Conservation (phyloP, 2,329 filamentous ascomycete species). For the Fusarium aywerte region DNA sequence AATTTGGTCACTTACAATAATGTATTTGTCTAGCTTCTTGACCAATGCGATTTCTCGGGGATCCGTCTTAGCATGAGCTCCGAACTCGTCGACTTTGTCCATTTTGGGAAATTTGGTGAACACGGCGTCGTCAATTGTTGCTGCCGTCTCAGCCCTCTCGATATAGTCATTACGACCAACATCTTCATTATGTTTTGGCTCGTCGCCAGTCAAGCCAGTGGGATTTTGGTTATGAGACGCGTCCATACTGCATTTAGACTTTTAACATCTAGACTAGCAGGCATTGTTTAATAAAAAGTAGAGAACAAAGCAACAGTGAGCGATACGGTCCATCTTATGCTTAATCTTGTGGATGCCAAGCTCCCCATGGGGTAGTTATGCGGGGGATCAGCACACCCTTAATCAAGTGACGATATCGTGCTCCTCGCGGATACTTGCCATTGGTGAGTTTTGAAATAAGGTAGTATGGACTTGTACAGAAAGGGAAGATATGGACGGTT, state of each 20-base stretch:
- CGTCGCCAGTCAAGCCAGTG: neutral
- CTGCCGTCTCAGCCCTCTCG: slow-evolving; percentile 22
- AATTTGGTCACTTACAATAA: slow-evolving; percentile 13
- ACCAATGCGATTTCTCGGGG: slow-evolving; percentile 36
- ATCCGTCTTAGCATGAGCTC: slow-evolving; percentile 37
- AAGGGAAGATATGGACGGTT: neutral
- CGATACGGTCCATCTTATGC: neutral
- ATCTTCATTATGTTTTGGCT: neutral
- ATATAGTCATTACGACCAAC: slow-evolving; percentile 18
- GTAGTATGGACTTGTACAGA: slow-evolving; percentile 1
- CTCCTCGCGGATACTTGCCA: neutral
- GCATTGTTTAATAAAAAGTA: rapidly evolving
- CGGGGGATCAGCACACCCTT: slow-evolving; percentile 21
- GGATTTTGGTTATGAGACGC: rapidly evolving
- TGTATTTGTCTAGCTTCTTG: slow-evolving; percentile 36
- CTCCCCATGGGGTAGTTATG: slow-evolving; percentile 22
- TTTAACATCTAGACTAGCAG: rapidly evolving
- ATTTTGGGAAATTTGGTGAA: slow-evolving; percentile 35
- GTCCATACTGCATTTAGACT: neutral
- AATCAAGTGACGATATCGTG: slow-evolving; percentile 5
- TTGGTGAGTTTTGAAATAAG: neutral
- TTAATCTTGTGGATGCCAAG: neutral
- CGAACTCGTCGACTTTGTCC: slow-evolving; percentile 39
- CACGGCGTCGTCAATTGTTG: slow-evolving; percentile 10
- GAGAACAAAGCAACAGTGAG: too few species aligned